Percentiles rank a stretch among this genome's conserved stretches.
Conservation (phyloP, 805 yeast species). For the Danielozyma ontarioensis region DNA sequence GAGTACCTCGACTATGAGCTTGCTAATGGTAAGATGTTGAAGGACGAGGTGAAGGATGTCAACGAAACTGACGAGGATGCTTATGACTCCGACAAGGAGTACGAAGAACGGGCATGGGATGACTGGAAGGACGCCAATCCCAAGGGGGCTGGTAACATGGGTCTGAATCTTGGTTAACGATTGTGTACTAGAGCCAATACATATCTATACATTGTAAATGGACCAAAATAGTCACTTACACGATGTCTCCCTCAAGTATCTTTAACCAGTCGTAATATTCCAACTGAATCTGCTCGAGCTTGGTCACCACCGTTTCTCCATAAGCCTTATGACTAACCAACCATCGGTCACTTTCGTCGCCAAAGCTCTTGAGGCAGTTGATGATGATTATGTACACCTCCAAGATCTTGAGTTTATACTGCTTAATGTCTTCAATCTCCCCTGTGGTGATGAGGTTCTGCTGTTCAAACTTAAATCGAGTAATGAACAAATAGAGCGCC, state of each 20-base stretch:
- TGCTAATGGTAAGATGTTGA: constrained; percentile 74
- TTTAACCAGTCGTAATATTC: constrained; percentile 35
- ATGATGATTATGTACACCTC: constrained; percentile 39
- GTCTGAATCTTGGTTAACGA: constrained; percentile 33
- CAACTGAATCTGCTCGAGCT: constrained; percentile 21
- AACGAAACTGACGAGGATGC: constrained; percentile 44
- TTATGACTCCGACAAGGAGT: constrained; percentile 64
- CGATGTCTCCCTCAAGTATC: constrained; percentile 22
- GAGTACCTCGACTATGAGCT: constrained; percentile 85
- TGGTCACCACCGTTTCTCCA: constrained; percentile 13
- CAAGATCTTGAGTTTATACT: constrained; percentile 32
- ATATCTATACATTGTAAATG: no score
- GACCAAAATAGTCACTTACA: neutral
- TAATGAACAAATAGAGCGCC: constrained; percentile 32
- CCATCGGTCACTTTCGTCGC: constrained; percentile 34
- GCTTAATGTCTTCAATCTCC: constrained; percentile 20
- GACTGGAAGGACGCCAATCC: constrained; percentile 84
- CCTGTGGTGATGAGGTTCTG: constrained; percentile 9
- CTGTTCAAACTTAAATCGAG: constrained; percentile 25
- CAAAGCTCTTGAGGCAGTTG: constrained; percentile 32
- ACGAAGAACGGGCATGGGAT: constrained; percentile 85
- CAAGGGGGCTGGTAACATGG: constrained; percentile 87
- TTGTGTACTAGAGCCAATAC: neutral
- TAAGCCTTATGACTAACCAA: constrained; percentile 17
- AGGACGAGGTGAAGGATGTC: constrained; percentile 36